These are phyloP conservation scores for Mikania micrantha DNA, from an alignment of 129 eudicot genomes.

Conservation along the genomic window DNA sequence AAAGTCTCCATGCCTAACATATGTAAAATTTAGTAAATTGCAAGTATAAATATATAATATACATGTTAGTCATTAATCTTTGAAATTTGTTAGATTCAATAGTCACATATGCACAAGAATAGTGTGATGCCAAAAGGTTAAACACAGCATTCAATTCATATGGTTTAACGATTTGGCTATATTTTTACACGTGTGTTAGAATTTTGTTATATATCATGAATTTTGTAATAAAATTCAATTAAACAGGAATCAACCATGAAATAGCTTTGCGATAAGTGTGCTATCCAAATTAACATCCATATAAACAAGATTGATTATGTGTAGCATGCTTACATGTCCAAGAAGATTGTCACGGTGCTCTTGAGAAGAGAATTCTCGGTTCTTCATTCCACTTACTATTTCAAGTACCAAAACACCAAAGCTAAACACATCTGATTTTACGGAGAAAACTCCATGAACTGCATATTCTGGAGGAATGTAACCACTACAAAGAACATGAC, in stretches of 20 bases:
- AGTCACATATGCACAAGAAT: neutral
- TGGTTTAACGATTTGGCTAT: neutral
- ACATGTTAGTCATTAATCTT: neutral
- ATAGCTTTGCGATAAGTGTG: neutral
- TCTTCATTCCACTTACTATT: constrained; percentile 28
- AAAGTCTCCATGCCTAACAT: constrained; percentile 27
- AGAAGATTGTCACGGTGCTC: constrained; percentile 26
- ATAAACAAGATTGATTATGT: neutral
- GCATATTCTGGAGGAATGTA: constrained; percentile 31
- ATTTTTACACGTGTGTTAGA: neutral
- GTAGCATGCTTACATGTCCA: constrained; percentile 21
- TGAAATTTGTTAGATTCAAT: neutral
- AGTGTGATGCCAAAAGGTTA: too few relatives aligned
- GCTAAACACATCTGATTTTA: constrained; percentile 28
- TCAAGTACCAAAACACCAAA: constrained; percentile 35
- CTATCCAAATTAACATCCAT: neutral
- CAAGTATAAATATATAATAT: neutral
- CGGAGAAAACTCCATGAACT: constrained; percentile 19
- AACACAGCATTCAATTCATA: too few relatives aligned
- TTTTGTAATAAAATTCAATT: neutral
- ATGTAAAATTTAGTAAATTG: neutral
- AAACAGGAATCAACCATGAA: neutral
- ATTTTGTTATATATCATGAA: neutral
- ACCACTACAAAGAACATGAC: constrained; percentile 8
- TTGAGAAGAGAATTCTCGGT: constrained; percentile 13